Percentiles rank a stretch among this genome's conserved stretches.
phyloP scores from a whole-genome alignment of 2,329 filamentous ascomycete species.

The Fusarium equiseti region DNA sequence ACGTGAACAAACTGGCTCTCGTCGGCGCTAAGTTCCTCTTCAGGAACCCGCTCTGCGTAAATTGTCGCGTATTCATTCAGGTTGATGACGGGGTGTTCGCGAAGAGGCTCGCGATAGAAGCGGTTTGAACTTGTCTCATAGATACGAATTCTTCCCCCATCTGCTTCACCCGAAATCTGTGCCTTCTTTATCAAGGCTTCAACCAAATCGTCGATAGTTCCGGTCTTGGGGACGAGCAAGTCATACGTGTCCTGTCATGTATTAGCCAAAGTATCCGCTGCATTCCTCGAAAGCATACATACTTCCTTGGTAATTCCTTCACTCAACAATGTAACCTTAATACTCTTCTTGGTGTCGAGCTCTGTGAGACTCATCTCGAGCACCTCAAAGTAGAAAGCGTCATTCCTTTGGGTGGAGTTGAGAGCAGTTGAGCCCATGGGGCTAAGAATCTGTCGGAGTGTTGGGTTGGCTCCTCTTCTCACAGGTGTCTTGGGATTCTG shows the following conservation, averaged over 20 bases:
- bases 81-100: conserved; percentile 79
- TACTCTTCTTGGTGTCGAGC: conserved; percentile 88
- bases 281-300: conserved; percentile 46
- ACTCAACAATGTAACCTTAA: conserved; percentile 86
- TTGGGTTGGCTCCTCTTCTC: conserved; percentile 77
- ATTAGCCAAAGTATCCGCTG: conserved; percentile 11
- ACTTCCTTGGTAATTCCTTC: conserved; percentile 95
- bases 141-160: conserved; percentile 78
- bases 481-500: conserved; percentile 83
- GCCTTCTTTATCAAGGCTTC: conserved; percentile 83
- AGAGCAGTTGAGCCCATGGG: conserved; percentile 76
- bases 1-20: conserved; percentile 76
- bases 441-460: conserved; percentile 81
- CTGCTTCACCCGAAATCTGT: conserved; percentile 78
- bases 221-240: conserved; percentile 88
- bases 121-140: conserved; percentile 88
- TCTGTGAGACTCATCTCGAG: conserved; percentile 95
- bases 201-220: conserved; percentile 82
- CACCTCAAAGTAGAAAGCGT: conserved; percentile 91
- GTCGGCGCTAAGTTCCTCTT: conserved; percentile 73
- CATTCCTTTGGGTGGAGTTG: conserved; percentile 76
- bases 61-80: conserved; percentile 88
- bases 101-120: conserved; percentile 81
- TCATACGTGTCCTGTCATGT: conserved; percentile 76
- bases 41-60: conserved; percentile 83